Evolutionary conservation across 495 filamentous ascomycete species (phyloP).

Genomic region (Pyronema omphalodes): DNA sequence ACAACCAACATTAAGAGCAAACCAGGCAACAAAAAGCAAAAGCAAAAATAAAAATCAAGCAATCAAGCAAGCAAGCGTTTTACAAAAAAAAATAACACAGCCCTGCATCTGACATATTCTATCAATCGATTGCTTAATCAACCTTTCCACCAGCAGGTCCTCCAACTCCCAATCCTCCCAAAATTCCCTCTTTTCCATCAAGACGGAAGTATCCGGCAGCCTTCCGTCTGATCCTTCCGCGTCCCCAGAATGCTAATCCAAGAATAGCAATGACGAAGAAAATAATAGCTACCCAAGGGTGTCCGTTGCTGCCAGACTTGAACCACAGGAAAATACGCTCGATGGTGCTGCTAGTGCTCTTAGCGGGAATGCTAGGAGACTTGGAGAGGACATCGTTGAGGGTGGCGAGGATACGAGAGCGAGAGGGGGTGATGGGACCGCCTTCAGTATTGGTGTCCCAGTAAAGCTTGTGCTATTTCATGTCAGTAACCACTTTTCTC

Average conservation of each 20-base stretch:
- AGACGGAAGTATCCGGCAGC: slow-evolving; percentile 48
- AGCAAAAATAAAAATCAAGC: no score
- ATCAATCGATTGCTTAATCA: no score
- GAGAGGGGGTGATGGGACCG: slow-evolving; percentile 68
- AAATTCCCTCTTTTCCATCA: slow-evolving; percentile 58
- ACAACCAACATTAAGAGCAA: no score
- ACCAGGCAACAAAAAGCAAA: no score
- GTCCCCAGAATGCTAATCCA: slow-evolving; percentile 33
- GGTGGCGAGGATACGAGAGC: slow-evolving; percentile 89
- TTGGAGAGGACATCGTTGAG: slow-evolving; percentile 47
- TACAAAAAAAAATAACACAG: no score
- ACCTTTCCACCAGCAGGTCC: no score
- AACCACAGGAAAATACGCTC: slow-evolving; percentile 65
- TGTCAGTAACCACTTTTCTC: slow-evolving; percentile 3
- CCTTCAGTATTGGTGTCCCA: slow-evolving; percentile 88
- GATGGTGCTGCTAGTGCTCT: slow-evolving; percentile 62
- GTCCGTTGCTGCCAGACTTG: slow-evolving; percentile 43
- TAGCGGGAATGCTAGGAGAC: slow-evolving; percentile 68
- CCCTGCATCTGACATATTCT: no score
- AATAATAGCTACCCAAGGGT: slow-evolving; percentile 52
- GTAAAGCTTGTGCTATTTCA: slow-evolving; percentile 60
- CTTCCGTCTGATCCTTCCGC: slow-evolving; percentile 37
- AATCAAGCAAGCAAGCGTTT: no score
- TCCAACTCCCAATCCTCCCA: slow-evolving; percentile 30
- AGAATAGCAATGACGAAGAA: slow-evolving; percentile 38